Percentiles rank a stretch among this genome's conserved stretches.
Conservation (phyloP, 2,329 filamentous ascomycete species). For the Colletotrichum trifolii region DNA sequence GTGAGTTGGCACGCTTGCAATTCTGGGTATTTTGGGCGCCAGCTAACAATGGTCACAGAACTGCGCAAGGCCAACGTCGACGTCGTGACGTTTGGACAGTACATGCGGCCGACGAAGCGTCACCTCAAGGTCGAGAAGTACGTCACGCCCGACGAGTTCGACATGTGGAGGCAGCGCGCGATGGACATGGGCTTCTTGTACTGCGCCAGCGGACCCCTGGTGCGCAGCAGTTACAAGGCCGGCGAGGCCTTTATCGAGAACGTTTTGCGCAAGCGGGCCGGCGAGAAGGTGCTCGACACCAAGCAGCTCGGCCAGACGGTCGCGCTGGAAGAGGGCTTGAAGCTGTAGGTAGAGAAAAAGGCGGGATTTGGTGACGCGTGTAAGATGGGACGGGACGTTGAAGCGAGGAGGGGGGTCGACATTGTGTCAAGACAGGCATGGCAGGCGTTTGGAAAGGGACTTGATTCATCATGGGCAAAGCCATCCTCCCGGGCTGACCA, state of each 20-base stretch:
- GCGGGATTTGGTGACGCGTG: neutral
- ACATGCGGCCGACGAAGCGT: slow-evolving; percentile 98
- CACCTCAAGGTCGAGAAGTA: slow-evolving; percentile 98
- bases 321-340: slow-evolving; percentile 48
- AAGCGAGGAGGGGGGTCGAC: neutral
- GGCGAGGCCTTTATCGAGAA: slow-evolving; percentile 99
- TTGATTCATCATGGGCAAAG: slow-evolving; percentile 34
- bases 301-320: slow-evolving; percentile 52
- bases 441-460: slow-evolving; percentile 20
- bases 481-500: slow-evolving; percentile 15
- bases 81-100: slow-evolving; percentile 98
- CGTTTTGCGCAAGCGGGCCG: slow-evolving; percentile 84
- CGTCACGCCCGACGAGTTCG: slow-evolving; percentile 89
- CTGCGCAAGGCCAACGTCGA: slow-evolving; percentile 85
- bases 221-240: slow-evolving; percentile 96
- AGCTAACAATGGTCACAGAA: slow-evolving; percentile 15
- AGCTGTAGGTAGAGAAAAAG: slow-evolving; percentile 19
- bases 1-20: slow-evolving; percentile 51
- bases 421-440: slow-evolving; percentile 24
- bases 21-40: neutral
- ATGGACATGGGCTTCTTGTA: slow-evolving; percentile 97
- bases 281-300: slow-evolving; percentile 49
- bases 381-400: slow-evolving; percentile 5
- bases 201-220: slow-evolving; percentile 91
- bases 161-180: slow-evolving; percentile 89